phyloP scores from a whole-genome alignment of 768 basidiomycete genomes.

The Boletus huronensis region DNA sequence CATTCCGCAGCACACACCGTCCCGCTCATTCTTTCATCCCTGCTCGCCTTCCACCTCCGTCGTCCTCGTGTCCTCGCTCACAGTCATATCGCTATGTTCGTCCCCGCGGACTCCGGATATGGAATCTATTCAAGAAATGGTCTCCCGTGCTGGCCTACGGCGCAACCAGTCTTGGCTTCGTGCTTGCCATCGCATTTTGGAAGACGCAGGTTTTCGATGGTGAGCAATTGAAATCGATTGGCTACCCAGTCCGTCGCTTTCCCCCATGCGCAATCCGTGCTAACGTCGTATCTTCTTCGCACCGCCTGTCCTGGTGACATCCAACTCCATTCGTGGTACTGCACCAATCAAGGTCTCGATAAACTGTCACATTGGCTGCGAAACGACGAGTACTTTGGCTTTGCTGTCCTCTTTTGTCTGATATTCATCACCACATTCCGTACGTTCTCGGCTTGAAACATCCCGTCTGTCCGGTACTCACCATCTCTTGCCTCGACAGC shows the following conservation, averaged over 20 bases:
- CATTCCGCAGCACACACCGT: conserved; percentile 13
- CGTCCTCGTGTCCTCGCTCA: conserved; percentile 16
- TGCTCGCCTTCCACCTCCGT: conserved; percentile 14
- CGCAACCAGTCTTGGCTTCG: conserved; percentile 70
- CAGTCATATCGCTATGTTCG: conserved; percentile 37
- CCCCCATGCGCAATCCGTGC: background rate
- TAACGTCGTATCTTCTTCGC: background rate
- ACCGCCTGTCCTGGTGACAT: background rate
- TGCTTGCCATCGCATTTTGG: conserved; percentile 82
- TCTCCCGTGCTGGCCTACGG: conserved; percentile 74
- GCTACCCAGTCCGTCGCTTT: background rate
- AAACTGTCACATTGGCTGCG: conserved; percentile 75
- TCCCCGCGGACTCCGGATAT: conserved; percentile 51
- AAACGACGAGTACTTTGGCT: conserved; percentile 67
- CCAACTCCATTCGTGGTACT: background rate
- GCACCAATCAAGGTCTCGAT: conserved; percentile 62
- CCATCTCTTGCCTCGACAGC: conserved; percentile 47
- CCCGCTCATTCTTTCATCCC: conserved; percentile 22
- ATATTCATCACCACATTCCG: conserved; percentile 88
- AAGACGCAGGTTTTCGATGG: conserved; percentile 78
- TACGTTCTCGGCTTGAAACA: conserved; percentile 39
- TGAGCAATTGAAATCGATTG: conserved; percentile 37
- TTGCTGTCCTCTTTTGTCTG: conserved; percentile 73
- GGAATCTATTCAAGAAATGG: conserved; percentile 67
- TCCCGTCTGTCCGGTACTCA: conserved; percentile 10